These are phyloP conservation scores for Arthrobotrys conoides DNA, from an alignment of 2,329 filamentous ascomycete genomes.

Conservation along the genomic window DNA sequence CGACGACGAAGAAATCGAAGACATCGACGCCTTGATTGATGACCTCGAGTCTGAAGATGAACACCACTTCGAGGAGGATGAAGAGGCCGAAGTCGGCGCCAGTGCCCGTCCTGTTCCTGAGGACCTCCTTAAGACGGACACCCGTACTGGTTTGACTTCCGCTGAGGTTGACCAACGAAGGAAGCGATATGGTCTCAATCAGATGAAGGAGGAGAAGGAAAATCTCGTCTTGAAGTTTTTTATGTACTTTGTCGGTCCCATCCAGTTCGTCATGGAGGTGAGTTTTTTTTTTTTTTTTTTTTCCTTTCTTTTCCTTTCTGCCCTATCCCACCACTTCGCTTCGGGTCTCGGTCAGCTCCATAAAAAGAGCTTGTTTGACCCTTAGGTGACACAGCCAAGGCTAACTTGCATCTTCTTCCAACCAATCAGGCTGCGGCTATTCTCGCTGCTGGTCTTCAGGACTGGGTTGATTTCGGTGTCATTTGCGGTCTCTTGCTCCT, in stretches of 20 bases:
- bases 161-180: slow-evolving; percentile 76
- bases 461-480: slow-evolving; percentile 95
- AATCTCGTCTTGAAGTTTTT: slow-evolving; percentile 86
- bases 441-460: slow-evolving; percentile 84
- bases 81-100: slow-evolving; percentile 71
- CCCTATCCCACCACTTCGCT: slow-evolving; percentile 38
- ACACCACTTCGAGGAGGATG: slow-evolving; percentile 75
- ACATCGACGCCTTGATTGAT: slow-evolving; percentile 88
- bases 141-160: slow-evolving; percentile 79
- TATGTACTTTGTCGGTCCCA: slow-evolving; percentile 86
- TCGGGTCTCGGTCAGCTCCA: slow-evolving; percentile 45
- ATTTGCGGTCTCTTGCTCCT: slow-evolving; percentile 86
- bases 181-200: slow-evolving; percentile 85
- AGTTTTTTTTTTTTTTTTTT: too few relatives aligned
- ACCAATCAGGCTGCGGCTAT: slow-evolving; percentile 76
- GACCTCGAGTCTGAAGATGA: slow-evolving; percentile 88
- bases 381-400: slow-evolving; percentile 58
- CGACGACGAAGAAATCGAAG: slow-evolving; percentile 82
- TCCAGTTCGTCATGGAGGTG: slow-evolving; percentile 95
- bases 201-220: slow-evolving; percentile 92
- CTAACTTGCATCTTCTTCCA: slow-evolving; percentile 59
- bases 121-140: slow-evolving; percentile 83
- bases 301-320: too few relatives aligned
- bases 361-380: slow-evolving; percentile 48
- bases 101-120: slow-evolving; percentile 76